Base-by-base conservation (phyloP, 1,139 yeast species). In the Hemisphaericaspora lyxosophila region DNA sequence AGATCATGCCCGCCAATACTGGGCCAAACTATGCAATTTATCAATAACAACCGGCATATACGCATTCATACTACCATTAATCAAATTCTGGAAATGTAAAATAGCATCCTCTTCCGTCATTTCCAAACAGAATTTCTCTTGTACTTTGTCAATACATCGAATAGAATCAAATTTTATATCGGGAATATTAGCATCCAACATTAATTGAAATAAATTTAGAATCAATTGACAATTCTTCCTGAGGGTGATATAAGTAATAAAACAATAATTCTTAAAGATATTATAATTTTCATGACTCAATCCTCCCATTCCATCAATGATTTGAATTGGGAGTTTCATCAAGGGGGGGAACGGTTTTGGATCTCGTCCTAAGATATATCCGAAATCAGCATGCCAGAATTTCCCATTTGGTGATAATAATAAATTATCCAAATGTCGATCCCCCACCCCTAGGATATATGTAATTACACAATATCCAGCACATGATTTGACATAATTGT, bases 401-500 rank as follows among this genome's bases (percentile, higher is more conserved):
- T 83, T 88, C 2, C 87, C 96, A 57, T 85, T 85, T 1, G 85
- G 80, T 5, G 82, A 73, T 8, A 78, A 56, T 27, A 94, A 69
- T 45, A 94, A 67, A 54, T 94, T 94, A 53, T 94, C 99, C 44
- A 94, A 69, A 65, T 94, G 99, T 39, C 99, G 75, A 62, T 94
- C 98, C 14, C 99, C 99, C 8, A 94, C 97, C 4, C 98, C 98
- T 9, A 94, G 65, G 5, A 94, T 67, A 53, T 94, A 94, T 0
- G 98, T 94, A 26, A 94, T 87, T 2, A 94, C 98, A 70, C 97
- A 92, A 57, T 94, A 92, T 0, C 98, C 98, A 20, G 98, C 98
- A 60, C 97, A 89, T 3, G 97, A 88, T 46, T 90, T 79, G 11
- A 94, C 94, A 62, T 87, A 94, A 47, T 86, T 92, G 49, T 92